Base-by-base conservation (phyloP, 495 filamentous ascomycete species). In the Umbilicaria muhlenbergii region DNA sequence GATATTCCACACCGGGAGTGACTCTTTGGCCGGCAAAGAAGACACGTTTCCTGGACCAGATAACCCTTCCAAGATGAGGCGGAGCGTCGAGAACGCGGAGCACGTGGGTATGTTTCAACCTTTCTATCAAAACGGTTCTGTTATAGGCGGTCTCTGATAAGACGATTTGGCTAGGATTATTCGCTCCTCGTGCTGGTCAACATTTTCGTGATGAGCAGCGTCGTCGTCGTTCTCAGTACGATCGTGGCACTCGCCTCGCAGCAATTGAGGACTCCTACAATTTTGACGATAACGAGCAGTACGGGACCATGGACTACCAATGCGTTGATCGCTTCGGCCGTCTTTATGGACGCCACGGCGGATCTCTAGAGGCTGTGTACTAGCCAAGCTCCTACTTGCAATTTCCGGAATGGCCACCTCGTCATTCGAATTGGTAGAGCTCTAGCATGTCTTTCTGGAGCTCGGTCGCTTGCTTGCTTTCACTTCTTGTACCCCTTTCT, bases 41-140 rank as follows among this genome's bases (percentile, higher is more conserved):
- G 78, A 81, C 51, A 60, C 65, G 4, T 91, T 91, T 53, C 85
- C 85, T 0, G 63, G 65, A 19, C 77, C 83, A 3, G 82, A 92
- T 61, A 92, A 92, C 58, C 73, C 76, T 36, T 82, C 81, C 11
- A 89, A 89, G 65, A 81, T 87, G 71, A 79, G 81, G 54, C 74
- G 85, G 37, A 85, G 80, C 59, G 77, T 83, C 39, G 81, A 87
- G 49, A 89, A 89, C 53, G 85, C 85, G 12, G 80, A 86, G 58
- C 79, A 87, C 54, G 78, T 89, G 48, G 85, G 85, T 81, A 57
- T 55, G 80, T 73, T 37, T 17, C 24, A 38, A 39, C 24, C 5
- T 52, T n/a, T 49, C 19, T 37, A 46, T 35, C n/a, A 17, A 19
- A 36, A 24, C 36, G 17, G 1, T 28, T 8, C 24, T 28, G 4